Conservation (phyloP, 495 filamentous ascomycete genomes). For the Penicillium herquei region DNA sequence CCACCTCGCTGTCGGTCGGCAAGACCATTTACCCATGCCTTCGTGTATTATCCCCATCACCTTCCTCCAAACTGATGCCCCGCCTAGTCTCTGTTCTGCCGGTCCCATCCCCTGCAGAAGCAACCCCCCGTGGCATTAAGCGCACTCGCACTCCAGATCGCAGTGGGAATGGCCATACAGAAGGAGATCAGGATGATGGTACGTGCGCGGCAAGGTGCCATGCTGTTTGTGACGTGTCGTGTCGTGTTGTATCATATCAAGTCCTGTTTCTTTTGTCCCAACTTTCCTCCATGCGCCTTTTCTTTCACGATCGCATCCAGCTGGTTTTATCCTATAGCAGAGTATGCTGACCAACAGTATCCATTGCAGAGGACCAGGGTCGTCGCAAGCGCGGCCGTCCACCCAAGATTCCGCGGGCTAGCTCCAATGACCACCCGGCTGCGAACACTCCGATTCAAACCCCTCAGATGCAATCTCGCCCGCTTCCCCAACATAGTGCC, state of each 20-base stretch:
- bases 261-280: neutral
- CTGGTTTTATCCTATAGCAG: neutral
- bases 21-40: neutral
- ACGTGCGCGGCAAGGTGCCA: slow-evolving; percentile 48
- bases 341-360: slow-evolving; percentile 17
- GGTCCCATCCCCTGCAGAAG: slow-evolving; percentile 41
- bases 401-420: slow-evolving; percentile 63
- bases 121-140: slow-evolving; percentile 78
- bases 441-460: slow-evolving; percentile 63
- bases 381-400: slow-evolving; percentile 86
- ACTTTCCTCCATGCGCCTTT: neutral
- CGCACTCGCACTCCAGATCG: slow-evolving; percentile 88
- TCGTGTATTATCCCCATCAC: slow-evolving; percentile 11
- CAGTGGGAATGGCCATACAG: slow-evolving; percentile 58
- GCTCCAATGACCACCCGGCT: slow-evolving; percentile 49
- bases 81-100: slow-evolving; percentile 45
- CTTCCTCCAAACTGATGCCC: slow-evolving; percentile 42
- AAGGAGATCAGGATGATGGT: slow-evolving; percentile 78
- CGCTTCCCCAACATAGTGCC: slow-evolving; percentile 57
- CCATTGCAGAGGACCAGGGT: slow-evolving; percentile 61
- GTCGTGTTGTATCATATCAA: slow-evolving; percentile 1
- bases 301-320: slow-evolving; percentile 6
- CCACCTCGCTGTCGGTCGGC: slow-evolving; percentile 2
- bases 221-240: slow-evolving; percentile 6
- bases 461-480: slow-evolving; percentile 70